Conservation (phyloP, 495 filamentous ascomycete species). For the Hyaloscypha finlandica region DNA sequence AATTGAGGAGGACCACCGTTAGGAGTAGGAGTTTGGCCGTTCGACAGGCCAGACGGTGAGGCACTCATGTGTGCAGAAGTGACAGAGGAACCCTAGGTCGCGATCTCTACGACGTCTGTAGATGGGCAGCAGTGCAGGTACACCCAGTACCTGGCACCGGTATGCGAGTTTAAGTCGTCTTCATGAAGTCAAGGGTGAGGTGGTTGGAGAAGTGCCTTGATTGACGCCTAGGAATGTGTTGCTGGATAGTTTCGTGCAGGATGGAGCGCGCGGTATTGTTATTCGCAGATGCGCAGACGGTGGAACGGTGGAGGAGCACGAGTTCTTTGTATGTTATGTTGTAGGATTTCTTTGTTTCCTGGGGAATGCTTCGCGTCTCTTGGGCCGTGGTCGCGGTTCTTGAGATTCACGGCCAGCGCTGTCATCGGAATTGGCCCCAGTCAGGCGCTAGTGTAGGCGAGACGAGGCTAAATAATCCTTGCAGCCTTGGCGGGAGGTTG, state of each 20-base stretch:
- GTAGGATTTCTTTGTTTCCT: slow-evolving; percentile 2
- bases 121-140: slow-evolving; percentile 7
- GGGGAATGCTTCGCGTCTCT: neutral
- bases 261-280: neutral
- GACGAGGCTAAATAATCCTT: neutral
- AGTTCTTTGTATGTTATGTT: neutral
- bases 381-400: neutral
- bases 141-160: slow-evolving; percentile 7
- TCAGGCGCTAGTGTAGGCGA: neutral
- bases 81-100: neutral
- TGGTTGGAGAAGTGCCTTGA: neutral
- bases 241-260: neutral
- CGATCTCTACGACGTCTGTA: neutral
- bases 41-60: slow-evolving; percentile 51
- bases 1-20: slow-evolving; percentile 38
- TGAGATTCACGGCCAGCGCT: neutral
- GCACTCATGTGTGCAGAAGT: slow-evolving; percentile 52
- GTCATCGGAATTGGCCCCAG: neutral
- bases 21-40: slow-evolving; percentile 45
- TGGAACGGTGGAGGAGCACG: neutral
- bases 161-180: neutral
- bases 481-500: neutral
- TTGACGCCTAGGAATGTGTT: neutral
- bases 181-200: slow-evolving; percentile 6
- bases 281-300: neutral